Percentiles rank a stretch among this genome's conserved stretches.
Conservation (phyloP, 1,139 yeast genomes). For the Sugiyamaella xylanicola region DNA sequence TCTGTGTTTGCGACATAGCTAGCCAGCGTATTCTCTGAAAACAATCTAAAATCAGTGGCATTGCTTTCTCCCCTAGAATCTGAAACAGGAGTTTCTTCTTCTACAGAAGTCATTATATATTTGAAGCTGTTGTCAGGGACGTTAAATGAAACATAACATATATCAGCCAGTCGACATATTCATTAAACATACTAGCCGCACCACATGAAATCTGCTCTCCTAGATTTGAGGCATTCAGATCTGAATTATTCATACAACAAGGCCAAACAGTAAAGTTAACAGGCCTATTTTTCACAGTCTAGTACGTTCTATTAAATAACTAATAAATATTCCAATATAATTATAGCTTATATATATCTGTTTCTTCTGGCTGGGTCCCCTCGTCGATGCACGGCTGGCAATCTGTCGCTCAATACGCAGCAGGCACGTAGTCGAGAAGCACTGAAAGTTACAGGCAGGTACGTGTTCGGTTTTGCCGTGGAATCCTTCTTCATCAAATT, state of each 20-base stretch:
- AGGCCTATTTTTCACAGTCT: no score
- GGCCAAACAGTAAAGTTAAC: no score
- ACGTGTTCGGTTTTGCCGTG: constrained; percentile 13
- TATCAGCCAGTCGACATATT: no score
- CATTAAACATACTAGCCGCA: background rate
- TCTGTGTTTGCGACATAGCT: background rate
- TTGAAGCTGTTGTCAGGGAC: background rate
- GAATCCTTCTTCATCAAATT: background rate
- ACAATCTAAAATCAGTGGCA: background rate
- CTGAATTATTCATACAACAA: no score
- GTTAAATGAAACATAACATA: no score
- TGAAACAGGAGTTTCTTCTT: background rate
- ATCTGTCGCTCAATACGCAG: background rate
- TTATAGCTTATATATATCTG: no score
- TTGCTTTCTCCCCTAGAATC: background rate
- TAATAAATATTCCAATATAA: no score
- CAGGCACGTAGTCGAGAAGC: background rate
- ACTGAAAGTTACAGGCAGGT: background rate
- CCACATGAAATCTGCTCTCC: background rate
- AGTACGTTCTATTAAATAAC: no score
- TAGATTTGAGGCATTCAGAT: no score
- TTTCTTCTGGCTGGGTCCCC: no score
- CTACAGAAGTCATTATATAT: background rate
- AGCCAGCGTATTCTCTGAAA: background rate
- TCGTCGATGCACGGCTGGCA: background rate